These are phyloP conservation scores for Sedum album DNA, from an alignment of 164 flowering plant genomes.

Conservation along the genomic window DNA sequence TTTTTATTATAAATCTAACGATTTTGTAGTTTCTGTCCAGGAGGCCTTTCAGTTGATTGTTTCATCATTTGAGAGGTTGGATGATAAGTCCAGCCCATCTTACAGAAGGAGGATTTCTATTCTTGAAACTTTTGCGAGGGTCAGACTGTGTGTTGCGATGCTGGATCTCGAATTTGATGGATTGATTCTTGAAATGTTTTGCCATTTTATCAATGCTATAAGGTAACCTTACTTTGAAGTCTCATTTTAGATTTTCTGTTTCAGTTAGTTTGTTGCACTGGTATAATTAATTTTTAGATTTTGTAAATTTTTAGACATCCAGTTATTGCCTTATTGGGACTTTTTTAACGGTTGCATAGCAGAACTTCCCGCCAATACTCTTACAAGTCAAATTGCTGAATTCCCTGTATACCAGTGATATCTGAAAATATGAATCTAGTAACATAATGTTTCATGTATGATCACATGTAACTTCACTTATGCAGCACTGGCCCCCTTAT, in stretches of 20 bases:
- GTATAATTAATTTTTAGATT: neutral
- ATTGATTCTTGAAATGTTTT: conserved; percentile 8
- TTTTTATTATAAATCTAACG: neutral
- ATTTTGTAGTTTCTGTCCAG: neutral
- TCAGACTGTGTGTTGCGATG: conserved; percentile 5
- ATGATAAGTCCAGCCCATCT: neutral
- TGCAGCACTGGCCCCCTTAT: neutral
- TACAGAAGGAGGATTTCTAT: neutral
- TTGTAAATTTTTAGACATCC: neutral
- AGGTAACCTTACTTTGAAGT: neutral
- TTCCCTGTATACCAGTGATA: neutral
- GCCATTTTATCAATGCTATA: conserved; percentile 5
- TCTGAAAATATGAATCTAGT: no score
- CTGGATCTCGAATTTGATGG: conserved; percentile 8
- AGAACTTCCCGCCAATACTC: neutral
- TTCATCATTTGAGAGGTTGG: conserved; percentile 6
- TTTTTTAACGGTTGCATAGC: neutral
- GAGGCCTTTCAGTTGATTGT: conserved; percentile 10
- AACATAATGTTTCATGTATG: neutral
- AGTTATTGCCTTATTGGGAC: neutral
- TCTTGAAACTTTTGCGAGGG: conserved; percentile 9
- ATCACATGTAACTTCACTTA: neutral
- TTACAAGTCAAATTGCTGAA: neutral
- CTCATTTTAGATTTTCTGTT: neutral
- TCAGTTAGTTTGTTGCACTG: neutral